Evolutionary conservation across 495 filamentous ascomycete species (phyloP), one percentile per base, ranked within the genome.

Genomic region (Chaetomium tenue): DNA sequence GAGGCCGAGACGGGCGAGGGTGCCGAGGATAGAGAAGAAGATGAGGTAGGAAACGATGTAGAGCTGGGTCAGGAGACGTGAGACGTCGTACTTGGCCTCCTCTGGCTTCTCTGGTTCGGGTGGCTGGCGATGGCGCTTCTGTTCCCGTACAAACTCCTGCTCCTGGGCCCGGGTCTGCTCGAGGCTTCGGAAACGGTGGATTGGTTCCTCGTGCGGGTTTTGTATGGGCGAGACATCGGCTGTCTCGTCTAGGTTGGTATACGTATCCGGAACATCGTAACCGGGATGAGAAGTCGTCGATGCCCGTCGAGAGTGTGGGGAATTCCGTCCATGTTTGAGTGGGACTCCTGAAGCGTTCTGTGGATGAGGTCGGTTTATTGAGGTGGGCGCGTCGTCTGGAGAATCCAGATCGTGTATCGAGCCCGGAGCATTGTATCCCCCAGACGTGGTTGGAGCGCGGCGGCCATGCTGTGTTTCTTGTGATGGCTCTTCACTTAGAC

Each of bases 21-120:
- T 97, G 39, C 93, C 93, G 42, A 93, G 74, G 61, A 97, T 86
- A 58, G 91, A 87, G 79, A 97, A 97, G 72, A 96, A 79, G 55
- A 93, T 82, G 18, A 97, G 86, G 75, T 96, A 89, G 12, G 89
- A 89, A 66, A 89, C 67, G 44, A 88, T 92, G 75, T 91, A 94
- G 64, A 93, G 72, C 70, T 90, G 78, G 4, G 89, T 92, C n/a
- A 82, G 81, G 40, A 83, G 74, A 64, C 82, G 78, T 5, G 89
- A 88, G 47, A 77, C 66, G 12, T 61, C 25, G 26, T 39, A 44
- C 39, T 65, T 57, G 5, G 18, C 60, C 30, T 13, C 51, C 18
- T 46, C 44, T 37, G 25, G 39, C 52, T 33, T 30, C 56, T 69
- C 60, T 11, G 51, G 50, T n/a, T 66, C 69, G 28, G 60, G 52